phyloP scores from a whole-genome alignment of 768 basidiomycete genomes.

The Suillus subluteus region DNA sequence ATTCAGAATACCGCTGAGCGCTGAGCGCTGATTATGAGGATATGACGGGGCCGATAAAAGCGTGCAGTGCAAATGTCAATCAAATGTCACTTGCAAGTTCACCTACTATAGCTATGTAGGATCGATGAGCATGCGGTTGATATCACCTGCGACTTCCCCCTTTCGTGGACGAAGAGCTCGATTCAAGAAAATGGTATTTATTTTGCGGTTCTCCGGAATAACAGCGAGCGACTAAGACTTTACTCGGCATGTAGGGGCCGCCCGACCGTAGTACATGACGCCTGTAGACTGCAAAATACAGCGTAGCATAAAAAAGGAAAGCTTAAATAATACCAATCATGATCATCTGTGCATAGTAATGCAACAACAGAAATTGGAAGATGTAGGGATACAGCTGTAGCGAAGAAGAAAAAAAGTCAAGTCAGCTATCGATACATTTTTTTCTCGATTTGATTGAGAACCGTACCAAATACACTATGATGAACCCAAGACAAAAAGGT shows the following conservation, averaged over 20 bases:
- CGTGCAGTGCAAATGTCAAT: slow-evolving; percentile 1
- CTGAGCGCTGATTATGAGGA: neutral
- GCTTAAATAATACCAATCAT: slow-evolving; percentile 33
- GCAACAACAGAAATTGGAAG: slow-evolving; percentile 25
- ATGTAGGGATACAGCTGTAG: slow-evolving; percentile 39
- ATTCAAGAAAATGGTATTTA: slow-evolving; percentile 3
- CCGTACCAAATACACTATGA: slow-evolving; percentile 44
- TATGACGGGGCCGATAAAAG: neutral
- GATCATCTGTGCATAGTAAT: slow-evolving; percentile 22
- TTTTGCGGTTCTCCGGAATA: neutral
- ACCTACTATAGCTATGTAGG: neutral
- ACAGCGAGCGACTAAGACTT: neutral
- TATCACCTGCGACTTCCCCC: neutral
- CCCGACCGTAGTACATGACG: neutral
- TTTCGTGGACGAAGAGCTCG: neutral
- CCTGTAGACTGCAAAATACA: neutral
- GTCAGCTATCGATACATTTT: slow-evolving; percentile 38
- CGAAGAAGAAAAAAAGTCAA: slow-evolving; percentile 15
- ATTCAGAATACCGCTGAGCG: neutral
- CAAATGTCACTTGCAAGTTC: neutral
- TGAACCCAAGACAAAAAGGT: slow-evolving; percentile 17
- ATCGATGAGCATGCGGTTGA: neutral
- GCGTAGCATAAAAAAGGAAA: neutral
- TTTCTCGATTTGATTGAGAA: slow-evolving; percentile 14
- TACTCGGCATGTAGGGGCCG: neutral